Percentiles rank a stretch among this genome's conserved stretches.
These are phyloP conservation scores for Hippophae tibetana DNA, from an alignment of 306 rosid species.

Conservation along the genomic window DNA sequence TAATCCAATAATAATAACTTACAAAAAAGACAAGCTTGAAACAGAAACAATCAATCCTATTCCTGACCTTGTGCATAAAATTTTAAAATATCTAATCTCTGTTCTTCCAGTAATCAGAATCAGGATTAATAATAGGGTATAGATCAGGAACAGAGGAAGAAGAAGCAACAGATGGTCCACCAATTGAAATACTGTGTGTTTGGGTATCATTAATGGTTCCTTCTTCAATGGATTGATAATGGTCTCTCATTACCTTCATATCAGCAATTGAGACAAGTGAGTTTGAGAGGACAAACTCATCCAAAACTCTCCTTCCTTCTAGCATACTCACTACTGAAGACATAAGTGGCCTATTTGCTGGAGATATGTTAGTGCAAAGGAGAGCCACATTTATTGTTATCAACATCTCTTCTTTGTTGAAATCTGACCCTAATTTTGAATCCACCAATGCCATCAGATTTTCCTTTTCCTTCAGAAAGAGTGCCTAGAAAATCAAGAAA, in stretches of 20 bases:
- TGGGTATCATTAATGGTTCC: not conserved
- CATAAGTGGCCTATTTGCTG: slow-evolving; percentile 34
- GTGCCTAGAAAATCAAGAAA: slow-evolving; percentile 20
- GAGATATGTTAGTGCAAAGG: slow-evolving; percentile 22
- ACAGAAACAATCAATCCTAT: too few relatives aligned
- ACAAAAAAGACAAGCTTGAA: too few relatives aligned
- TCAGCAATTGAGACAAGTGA: slow-evolving; percentile 7
- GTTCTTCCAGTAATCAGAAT: slow-evolving; percentile 14
- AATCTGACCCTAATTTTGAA: slow-evolving; percentile 27
- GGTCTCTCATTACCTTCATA: slow-evolving; percentile 16
- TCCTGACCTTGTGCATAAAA: not conserved
- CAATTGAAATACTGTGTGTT: slow-evolving; percentile 11
- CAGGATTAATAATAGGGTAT: slow-evolving; percentile 18
- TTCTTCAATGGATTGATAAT: slow-evolving; percentile 8
- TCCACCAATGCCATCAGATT: slow-evolving; percentile 31
- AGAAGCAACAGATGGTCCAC: slow-evolving; percentile 12
- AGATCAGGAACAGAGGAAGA: slow-evolving; percentile 23
- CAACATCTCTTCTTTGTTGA: slow-evolving; percentile 18
- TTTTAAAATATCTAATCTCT: slow-evolving; percentile 5
- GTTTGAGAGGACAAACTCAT: slow-evolving; percentile 14
- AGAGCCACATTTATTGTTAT: slow-evolving; percentile 28
- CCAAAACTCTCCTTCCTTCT: slow-evolving; percentile 23
- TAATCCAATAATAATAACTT: too few relatives aligned
- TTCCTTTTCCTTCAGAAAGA: slow-evolving; percentile 14
- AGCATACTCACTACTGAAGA: slow-evolving; percentile 39